These are phyloP conservation scores for Sclerospora graminicola DNA, from an alignment of 352 stramenopile species.

Conservation along the genomic window DNA sequence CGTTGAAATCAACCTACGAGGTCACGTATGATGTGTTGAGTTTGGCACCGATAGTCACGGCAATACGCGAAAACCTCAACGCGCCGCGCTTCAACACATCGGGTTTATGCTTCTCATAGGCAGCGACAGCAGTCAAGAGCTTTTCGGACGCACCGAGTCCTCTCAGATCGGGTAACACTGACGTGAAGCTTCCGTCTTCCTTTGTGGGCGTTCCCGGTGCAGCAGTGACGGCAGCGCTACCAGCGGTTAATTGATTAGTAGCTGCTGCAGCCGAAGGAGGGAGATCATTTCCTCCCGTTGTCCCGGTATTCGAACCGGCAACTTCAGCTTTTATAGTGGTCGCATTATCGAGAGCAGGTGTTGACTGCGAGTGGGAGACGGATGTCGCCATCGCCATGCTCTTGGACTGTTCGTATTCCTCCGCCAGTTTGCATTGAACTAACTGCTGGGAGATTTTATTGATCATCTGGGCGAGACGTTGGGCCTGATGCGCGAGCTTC, in stretches of 20 bases:
- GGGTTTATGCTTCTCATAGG: conserved; percentile 78
- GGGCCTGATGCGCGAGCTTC: conserved; percentile 63
- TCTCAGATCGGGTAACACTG: conserved; percentile 62
- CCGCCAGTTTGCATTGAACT: conserved; percentile 70
- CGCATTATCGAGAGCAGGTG: conserved; percentile 25
- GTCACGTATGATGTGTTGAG: conserved; percentile 62
- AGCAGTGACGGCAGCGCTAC: background rate
- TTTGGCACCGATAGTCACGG: conserved; percentile 65
- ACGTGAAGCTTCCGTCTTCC: conserved; percentile 45
- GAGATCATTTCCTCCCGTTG: conserved; percentile 7
- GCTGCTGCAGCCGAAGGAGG: conserved; percentile 2
- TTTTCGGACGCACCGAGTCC: conserved; percentile 68
- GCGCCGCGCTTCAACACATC: conserved; percentile 60
- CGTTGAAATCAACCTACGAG: too few relatives aligned
- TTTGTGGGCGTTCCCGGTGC: conserved; percentile 6
- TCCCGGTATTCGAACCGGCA: conserved; percentile 2
- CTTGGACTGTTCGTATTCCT: conserved; percentile 70
- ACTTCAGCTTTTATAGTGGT: conserved; percentile 26
- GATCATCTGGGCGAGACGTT: conserved; percentile 72
- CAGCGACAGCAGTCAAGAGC: conserved; percentile 62
- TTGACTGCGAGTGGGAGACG: conserved; percentile 11
- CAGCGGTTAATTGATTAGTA: conserved; percentile 10
- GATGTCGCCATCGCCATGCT: conserved; percentile 25
- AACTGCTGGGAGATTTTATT: conserved; percentile 83
- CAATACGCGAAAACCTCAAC: conserved; percentile 54